Evolutionary conservation across 257 asterid genomes (phyloP).

Genomic region (Capsicum baccatum): DNA sequence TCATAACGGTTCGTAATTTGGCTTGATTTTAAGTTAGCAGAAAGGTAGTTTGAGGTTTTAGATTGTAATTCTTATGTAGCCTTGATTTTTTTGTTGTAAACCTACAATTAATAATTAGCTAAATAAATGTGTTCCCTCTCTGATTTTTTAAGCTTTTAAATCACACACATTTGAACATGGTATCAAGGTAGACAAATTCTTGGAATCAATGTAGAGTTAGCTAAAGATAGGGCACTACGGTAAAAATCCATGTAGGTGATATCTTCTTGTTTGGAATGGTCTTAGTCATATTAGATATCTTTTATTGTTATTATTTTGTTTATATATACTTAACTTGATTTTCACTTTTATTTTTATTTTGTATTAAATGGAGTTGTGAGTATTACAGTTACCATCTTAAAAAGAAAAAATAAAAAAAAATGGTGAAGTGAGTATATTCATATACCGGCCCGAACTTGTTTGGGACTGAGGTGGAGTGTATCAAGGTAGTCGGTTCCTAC

Average conservation of each 20-base stretch:
- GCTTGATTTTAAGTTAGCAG: constrained; percentile 2
- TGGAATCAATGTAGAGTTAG: constrained; percentile 14
- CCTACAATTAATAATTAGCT: constrained; percentile 21
- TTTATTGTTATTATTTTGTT: too few species aligned
- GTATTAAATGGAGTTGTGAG: too few species aligned
- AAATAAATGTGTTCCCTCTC: neutral
- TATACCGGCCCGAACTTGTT: neutral
- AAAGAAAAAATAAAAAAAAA: too few species aligned
- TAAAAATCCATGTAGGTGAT: neutral
- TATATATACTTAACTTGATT: too few species aligned
- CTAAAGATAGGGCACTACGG: neutral
- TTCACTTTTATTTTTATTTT: too few species aligned
- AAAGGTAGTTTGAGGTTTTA: neutral
- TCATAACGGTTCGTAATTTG: neutral
- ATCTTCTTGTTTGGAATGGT: too few species aligned
- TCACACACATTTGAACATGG: neutral
- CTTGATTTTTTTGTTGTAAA: neutral
- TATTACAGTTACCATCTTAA: too few species aligned
- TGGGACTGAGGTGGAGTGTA: neutral
- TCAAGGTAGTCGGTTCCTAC: neutral
- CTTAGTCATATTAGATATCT: too few species aligned
- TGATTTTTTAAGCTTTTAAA: neutral
- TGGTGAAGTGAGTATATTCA: too few species aligned
- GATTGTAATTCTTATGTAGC: neutral
- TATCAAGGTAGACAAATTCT: constrained; percentile 3